Base-by-base conservation (phyloP, 805 yeast genomes). In the Lipomyces starkeyi region DNA sequence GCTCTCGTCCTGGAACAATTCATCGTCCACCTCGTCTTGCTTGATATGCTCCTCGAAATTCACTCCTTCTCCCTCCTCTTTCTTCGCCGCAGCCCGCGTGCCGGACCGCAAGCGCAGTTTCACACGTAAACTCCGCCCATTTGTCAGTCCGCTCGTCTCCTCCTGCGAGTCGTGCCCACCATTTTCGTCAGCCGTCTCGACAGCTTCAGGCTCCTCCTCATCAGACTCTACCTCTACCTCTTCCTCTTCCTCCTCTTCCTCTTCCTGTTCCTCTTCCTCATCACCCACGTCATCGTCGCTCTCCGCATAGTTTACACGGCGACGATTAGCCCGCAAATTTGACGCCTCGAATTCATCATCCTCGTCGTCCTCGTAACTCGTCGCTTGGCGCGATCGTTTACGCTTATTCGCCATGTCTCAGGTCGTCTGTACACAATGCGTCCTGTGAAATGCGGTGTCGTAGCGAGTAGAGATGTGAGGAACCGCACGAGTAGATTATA, bases 101-200 rank as follows among this genome's bases (percentile, higher is more conserved):
- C n/a, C 56, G 56, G 56, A 53, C 27, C 60, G 60, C 29, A 57
- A 17, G 7, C 60, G 43, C 25, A 57, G 49, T 64, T 43, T 37
- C 67, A 22, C 59, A 61, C 35, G 69, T 66, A 17, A 66, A 66
- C 57, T 73, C 72, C 22, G 68, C 60, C 60, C 60, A 17, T 57
- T 57, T 32, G 70, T 63, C 25, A 54, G 59, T 25, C 58, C 60
- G 20, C 52, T 64, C 20, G 22, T 35, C 29, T 62, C 62, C 14
- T 55, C 29, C 47, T 55, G 59, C 61, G 27, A 9, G 72, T 62
- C 57, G 53, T 37, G 61, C 59, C 68, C 77, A 54, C 64, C 73
- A 73, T 71, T 74, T 64, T 62, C 77, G 20, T 49, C 64, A n/a
- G 75, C 79, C 83, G 77, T 80, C 82, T 74, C 84, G 71, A 82